Conservation (phyloP, 129 eudicot genomes). For the Chrysanthemum lavandulifolium region DNA sequence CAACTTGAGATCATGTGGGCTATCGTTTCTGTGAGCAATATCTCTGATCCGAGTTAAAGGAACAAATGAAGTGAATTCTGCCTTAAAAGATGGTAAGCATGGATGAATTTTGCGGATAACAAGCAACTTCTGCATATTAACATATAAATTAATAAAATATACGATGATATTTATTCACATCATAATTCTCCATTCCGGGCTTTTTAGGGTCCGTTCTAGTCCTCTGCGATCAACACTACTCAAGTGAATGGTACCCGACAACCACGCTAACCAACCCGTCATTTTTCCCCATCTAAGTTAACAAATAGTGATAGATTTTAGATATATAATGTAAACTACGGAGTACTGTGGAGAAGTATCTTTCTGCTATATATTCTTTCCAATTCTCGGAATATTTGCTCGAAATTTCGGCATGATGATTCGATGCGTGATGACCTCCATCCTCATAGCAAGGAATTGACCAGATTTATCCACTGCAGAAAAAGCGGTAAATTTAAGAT, state of each 20-base stretch:
- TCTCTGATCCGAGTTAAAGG: slow-evolving; percentile 91
- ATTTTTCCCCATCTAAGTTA: too few species aligned
- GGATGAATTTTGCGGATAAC: slow-evolving; percentile 96
- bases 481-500: slow-evolving; percentile 11
- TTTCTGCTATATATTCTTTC: slow-evolving; percentile 71
- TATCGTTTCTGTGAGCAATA: slow-evolving; percentile 92
- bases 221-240: background rate
- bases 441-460: slow-evolving; percentile 95
- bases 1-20: slow-evolving; percentile 97
- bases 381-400: slow-evolving; percentile 80
- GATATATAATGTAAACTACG: background rate
- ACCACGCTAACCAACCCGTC: background rate
- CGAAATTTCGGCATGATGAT: slow-evolving; percentile 96
- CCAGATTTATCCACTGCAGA: slow-evolving; percentile 89
- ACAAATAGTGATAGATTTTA: background rate
- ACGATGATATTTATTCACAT: slow-evolving; percentile 14
- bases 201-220: background rate
- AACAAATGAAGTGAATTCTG: slow-evolving; percentile 97
- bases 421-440: slow-evolving; percentile 95
- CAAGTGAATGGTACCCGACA: background rate
- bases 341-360: slow-evolving; percentile 73
- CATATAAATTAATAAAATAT: slow-evolving; percentile 7
- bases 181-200: background rate
- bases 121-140: slow-evolving; percentile 66
- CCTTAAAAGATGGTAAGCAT: slow-evolving; percentile 91